Percentiles rank a stretch among this genome's conserved stretches.
Evolutionary conservation across 2,329 filamentous ascomycete genomes (phyloP).

Genomic region (Epichloe sp.): DNA sequence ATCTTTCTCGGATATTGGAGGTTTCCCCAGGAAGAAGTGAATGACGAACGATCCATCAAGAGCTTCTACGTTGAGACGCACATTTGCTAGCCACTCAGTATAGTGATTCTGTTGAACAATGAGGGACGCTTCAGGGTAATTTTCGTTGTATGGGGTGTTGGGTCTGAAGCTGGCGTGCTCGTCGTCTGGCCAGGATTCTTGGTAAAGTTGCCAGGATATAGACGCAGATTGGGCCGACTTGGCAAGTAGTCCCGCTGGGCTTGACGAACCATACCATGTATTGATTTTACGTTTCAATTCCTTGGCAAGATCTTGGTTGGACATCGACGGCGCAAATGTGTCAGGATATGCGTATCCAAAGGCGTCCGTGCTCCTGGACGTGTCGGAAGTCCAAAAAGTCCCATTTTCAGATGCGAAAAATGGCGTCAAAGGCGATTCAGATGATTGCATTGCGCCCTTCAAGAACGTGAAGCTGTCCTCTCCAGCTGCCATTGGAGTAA

Average conservation of each 20-base stretch:
- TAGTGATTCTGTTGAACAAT: slow-evolving; percentile 30
- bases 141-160: slow-evolving; percentile 15
- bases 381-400: slow-evolving; percentile 57
- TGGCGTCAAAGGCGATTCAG: slow-evolving; percentile 48
- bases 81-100: slow-evolving; percentile 56
- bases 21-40: slow-evolving; percentile 53
- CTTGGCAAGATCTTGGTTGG: slow-evolving; percentile 16
- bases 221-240: not conserved
- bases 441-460: slow-evolving; percentile 39
- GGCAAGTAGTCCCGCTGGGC: slow-evolving; percentile 12
- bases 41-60: slow-evolving; percentile 47
- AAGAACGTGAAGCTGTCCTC: slow-evolving; percentile 48
- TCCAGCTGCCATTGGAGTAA: slow-evolving; percentile 40
- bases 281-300: slow-evolving; percentile 38
- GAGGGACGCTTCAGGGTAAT: slow-evolving; percentile 11
- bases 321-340: slow-evolving; percentile 19
- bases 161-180: slow-evolving; percentile 5
- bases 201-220: not conserved
- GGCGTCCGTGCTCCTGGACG: slow-evolving; percentile 40
- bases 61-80: slow-evolving; percentile 47
- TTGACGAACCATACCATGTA: slow-evolving; percentile 24
- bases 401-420: slow-evolving; percentile 47
- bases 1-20: slow-evolving; percentile 25
- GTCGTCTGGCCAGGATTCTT: not conserved
- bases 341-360: slow-evolving; percentile 71